These are phyloP conservation scores for Paratinospora sagittata DNA, from an alignment of 164 flowering plant genomes.

Conservation along the genomic window DNA sequence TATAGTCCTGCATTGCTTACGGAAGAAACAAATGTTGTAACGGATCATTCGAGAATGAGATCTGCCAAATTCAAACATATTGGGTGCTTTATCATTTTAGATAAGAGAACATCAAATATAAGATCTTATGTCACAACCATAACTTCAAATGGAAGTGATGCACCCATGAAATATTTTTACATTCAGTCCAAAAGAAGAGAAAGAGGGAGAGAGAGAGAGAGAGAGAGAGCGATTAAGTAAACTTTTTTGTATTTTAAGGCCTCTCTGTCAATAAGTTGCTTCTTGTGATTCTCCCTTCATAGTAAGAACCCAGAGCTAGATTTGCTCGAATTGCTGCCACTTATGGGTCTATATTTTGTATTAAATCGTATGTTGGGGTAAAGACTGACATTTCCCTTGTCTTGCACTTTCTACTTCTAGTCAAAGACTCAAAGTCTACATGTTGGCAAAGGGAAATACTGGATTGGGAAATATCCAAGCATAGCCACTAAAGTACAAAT, in stretches of 20 bases:
- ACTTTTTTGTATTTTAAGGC: not conserved
- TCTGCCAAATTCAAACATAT: not conserved
- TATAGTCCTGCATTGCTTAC: constrained; percentile 50
- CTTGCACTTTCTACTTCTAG: no score
- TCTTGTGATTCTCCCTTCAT: not conserved
- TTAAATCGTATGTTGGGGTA: no score
- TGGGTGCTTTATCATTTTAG: not conserved
- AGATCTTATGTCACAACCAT: not conserved
- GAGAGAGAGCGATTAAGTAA: not conserved
- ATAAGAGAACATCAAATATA: not conserved
- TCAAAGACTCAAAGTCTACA: no score
- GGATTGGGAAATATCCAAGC: no score
- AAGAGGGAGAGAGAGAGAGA: no score
- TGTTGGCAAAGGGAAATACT: no score
- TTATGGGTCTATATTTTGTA: no score
- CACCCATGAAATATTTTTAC: not conserved
- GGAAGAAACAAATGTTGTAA: not conserved
- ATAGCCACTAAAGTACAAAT: no score
- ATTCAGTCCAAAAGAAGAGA: not conserved
- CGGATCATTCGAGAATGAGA: not conserved
- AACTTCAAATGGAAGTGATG: not conserved
- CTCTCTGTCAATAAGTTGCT: not conserved
- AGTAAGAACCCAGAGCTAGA: no score
- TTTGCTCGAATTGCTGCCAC: no score
- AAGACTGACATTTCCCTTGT: no score